A percentile compares a stretch with the other conserved stretches of the same genome.
These are phyloP conservation scores for Boletellus ananas DNA, from an alignment of 768 basidiomycete species.

Conservation along the genomic window DNA sequence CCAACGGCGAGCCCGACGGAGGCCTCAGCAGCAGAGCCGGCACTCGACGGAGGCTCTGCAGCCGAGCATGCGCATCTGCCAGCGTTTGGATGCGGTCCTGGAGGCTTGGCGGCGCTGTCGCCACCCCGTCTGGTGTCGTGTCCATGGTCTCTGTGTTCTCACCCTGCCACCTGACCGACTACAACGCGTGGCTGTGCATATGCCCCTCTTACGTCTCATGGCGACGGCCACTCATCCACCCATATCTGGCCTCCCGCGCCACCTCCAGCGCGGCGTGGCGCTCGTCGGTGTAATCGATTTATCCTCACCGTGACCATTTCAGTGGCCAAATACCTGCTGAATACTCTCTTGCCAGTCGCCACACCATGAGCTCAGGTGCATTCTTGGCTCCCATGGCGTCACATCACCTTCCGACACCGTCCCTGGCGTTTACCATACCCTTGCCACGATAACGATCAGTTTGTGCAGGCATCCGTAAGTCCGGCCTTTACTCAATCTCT, in stretches of 20 bases:
- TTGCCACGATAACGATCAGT: too few relatives aligned
- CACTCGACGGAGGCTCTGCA: conserved; percentile 44
- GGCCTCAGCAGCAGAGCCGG: conserved; percentile 44
- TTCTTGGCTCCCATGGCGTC: neutral
- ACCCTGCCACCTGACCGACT: too few relatives aligned
- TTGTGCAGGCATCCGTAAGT: too few relatives aligned
- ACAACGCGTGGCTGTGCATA: conserved; percentile 18
- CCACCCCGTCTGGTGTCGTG: neutral
- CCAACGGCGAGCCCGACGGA: conserved; percentile 25
- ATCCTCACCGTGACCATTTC: neutral
- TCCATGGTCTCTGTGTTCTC: neutral
- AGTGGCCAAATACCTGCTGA: neutral
- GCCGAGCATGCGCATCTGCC: conserved; percentile 41
- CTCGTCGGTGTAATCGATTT: neutral
- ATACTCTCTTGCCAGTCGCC: neutral
- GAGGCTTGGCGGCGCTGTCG: conserved; percentile 22
- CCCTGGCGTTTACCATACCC: neutral
- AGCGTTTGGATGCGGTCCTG: conserved; percentile 46
- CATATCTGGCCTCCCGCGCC: too few relatives aligned
- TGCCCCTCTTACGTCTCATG: neutral
- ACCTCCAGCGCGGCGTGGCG: conserved; percentile 10
- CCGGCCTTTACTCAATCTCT: too few relatives aligned
- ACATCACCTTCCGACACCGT: neutral
- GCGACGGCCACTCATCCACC: neutral
- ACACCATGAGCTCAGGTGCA: conserved; percentile 4